Evolutionary conservation across 2,329 filamentous ascomycete genomes (phyloP), one percentile per base, ranked within the genome.

Genomic region (Diaporthe amygdali): DNA sequence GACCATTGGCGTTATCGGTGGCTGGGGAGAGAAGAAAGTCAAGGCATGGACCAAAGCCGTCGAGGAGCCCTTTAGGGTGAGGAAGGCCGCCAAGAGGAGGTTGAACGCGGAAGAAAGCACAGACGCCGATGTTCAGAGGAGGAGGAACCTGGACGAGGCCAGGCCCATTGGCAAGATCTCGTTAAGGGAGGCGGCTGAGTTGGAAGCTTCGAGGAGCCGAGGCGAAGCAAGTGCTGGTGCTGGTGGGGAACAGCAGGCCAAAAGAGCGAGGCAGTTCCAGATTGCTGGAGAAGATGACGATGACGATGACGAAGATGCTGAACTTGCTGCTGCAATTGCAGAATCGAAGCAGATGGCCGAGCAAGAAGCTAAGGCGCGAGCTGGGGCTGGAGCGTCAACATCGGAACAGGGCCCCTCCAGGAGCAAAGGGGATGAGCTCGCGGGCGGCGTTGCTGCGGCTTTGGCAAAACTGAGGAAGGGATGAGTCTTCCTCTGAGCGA

Each of bases 1-100:
- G 79, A 93, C 97, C 81, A 88, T 99, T 44, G 90, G 91, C 17
- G 84, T 94, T 73, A 90, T 99, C n/a, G 89, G 92, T 37, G 96
- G 96, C 1, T 99, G 95, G 95, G 96, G 96, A 41, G 94, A 97
- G 82, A 95, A 94, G 84, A 99, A 99, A 82, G 94, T 98, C 27
- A 92, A 93, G 81, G 89, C 91, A 71, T 98, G 96, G 96, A 92
- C 89, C 75, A 88, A 86, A 70, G 92, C 93, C 12, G 93, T 98
- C 1, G 89, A 94, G 72, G 95, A 97, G 81, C 94, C 94, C 0
- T 98, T 98, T 76, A 85, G 94, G 71, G 90, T 92, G 6, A 90
- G 91, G 76, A 93, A 92, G 77, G 89, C 93, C 2, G 89, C 88
- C n/a, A 93, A 84, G 78, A 77, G 81, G 68, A 78, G 75, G 37